A percentile compares a stretch with the other conserved stretches of the same genome.
Evolutionary conservation across 2,329 filamentous ascomycete genomes (phyloP).

Genomic region (Fusarium tricinctum): DNA sequence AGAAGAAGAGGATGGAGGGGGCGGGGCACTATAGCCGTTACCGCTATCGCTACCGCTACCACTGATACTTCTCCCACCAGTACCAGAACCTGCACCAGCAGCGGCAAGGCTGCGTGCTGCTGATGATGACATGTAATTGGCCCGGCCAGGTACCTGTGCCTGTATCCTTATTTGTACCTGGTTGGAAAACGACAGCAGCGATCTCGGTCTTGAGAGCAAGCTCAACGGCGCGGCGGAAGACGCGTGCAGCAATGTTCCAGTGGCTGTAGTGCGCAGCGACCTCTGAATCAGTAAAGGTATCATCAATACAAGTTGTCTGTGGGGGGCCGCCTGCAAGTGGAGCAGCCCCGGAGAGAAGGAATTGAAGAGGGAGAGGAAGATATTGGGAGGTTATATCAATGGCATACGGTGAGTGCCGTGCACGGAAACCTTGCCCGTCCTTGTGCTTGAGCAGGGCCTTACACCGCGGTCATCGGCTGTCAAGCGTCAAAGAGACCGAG

Average conservation of each 20-base stretch:
- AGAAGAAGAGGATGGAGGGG: constrained; percentile 55
- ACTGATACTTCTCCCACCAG: constrained; percentile 24
- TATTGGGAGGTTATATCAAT: constrained; percentile 24
- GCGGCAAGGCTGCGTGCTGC: constrained; percentile 45
- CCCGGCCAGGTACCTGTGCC: constrained; percentile 34
- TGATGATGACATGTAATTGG: constrained; percentile 47
- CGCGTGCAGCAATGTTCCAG: constrained; percentile 17
- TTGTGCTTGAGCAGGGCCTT: constrained; percentile 19
- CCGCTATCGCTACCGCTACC: constrained; percentile 35
- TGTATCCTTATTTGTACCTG: no score
- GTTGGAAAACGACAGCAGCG: constrained; percentile 18
- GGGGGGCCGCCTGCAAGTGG: constrained; percentile 41
- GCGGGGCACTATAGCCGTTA: constrained; percentile 53
- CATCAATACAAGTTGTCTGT: constrained; percentile 38
- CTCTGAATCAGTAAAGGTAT: constrained; percentile 44
- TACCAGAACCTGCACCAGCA: constrained; percentile 14
- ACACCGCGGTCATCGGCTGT: constrained; percentile 48
- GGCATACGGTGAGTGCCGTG: constrained; percentile 26
- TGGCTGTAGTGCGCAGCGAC: constrained; percentile 33
- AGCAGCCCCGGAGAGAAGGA: constrained; percentile 48
- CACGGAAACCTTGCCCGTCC: constrained; percentile 19
- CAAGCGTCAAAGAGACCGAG: constrained; percentile 38
- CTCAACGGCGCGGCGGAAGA: constrained; percentile 11
- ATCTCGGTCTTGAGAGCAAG: not conserved
- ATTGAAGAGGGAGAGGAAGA: constrained; percentile 16